Conservation (phyloP, 306 rosid species). For the Ceratonia siliqua region DNA sequence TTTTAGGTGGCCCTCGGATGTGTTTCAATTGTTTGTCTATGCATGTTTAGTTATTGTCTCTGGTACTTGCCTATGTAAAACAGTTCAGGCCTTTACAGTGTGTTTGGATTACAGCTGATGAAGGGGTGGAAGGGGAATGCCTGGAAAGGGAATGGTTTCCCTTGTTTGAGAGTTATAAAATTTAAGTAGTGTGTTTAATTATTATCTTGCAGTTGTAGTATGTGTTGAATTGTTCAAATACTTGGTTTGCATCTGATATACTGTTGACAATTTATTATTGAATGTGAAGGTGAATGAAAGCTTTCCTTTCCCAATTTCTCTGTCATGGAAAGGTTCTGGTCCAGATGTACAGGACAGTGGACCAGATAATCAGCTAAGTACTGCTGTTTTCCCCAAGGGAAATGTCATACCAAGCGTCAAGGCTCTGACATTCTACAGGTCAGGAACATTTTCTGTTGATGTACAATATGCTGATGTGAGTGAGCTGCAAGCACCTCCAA, state of each 20-base stretch:
- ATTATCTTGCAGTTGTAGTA: neutral
- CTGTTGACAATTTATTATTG: neutral
- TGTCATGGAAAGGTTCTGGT: slow-evolving; percentile 82
- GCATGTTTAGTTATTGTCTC: neutral
- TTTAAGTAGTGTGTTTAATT: neutral
- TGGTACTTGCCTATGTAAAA: neutral
- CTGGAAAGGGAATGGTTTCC: neutral
- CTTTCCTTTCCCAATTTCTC: slow-evolving; percentile 73
- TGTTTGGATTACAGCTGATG: neutral
- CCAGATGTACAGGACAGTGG: slow-evolving; percentile 65
- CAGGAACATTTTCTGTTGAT: slow-evolving; percentile 76
- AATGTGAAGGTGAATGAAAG: slow-evolving; percentile 73
- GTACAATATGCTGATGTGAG: slow-evolving; percentile 62
- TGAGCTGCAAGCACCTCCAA: slow-evolving; percentile 64
- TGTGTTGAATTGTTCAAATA: neutral
- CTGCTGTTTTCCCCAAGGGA: slow-evolving; percentile 81
- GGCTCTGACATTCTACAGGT: slow-evolving; percentile 70
- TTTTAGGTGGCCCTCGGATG: neutral
- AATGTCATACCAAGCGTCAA: slow-evolving; percentile 75
- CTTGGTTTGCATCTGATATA: neutral
- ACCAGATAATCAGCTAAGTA: slow-evolving; percentile 55
- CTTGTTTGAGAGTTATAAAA: neutral
- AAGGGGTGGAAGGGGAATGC: neutral
- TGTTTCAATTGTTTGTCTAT: neutral
- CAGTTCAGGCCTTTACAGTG: neutral